These are phyloP conservation scores for Scheffersomyces amazonensis DNA, from an alignment of 805 yeast species.

Conservation along the genomic window DNA sequence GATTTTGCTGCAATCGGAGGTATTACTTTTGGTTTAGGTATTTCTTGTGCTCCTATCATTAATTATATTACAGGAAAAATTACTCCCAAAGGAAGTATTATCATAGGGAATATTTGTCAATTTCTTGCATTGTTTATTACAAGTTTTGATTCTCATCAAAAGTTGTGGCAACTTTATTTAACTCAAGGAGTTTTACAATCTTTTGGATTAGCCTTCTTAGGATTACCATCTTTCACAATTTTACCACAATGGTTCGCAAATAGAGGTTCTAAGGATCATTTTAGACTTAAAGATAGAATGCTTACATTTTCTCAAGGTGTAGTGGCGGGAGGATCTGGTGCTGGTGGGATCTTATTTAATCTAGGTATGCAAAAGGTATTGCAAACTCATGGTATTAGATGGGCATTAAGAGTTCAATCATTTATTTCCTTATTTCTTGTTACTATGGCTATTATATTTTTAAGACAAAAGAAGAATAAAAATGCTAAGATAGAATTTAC, in stretches of 20 bases:
- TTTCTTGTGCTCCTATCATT: conserved; percentile 44
- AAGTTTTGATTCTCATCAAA: conserved; percentile 42
- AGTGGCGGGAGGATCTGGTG: conserved; percentile 43
- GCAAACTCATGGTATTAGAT: conserved; percentile 13
- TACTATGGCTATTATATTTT: conserved; percentile 11
- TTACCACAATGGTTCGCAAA: conserved; percentile 49
- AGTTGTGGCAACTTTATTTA: conserved; percentile 58
- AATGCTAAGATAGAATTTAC: conserved; percentile 12
- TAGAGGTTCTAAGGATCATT: conserved; percentile 1
- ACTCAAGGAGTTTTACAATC: conserved; percentile 65
- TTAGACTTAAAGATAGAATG: conserved; percentile 1
- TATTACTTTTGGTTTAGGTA: conserved; percentile 49
- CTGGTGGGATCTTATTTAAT: conserved; percentile 44
- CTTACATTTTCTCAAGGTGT: conserved; percentile 42
- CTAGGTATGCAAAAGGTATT: conserved; percentile 40
- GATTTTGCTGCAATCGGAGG: conserved; percentile 68
- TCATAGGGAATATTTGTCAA: conserved; percentile 46
- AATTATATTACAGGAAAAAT: conserved; percentile 39
- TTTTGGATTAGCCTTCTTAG: conserved; percentile 50
- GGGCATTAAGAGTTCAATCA: conserved; percentile 47
- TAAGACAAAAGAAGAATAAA: conserved; percentile 1
- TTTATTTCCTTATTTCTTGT: conserved; percentile 17
- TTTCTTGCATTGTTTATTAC: conserved; percentile 56
- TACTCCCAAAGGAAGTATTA: conserved; percentile 33
- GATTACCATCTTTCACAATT: conserved; percentile 53